Conservation (phyloP, 2,329 filamentous ascomycete species). For the Ophiostoma piceae region DNA sequence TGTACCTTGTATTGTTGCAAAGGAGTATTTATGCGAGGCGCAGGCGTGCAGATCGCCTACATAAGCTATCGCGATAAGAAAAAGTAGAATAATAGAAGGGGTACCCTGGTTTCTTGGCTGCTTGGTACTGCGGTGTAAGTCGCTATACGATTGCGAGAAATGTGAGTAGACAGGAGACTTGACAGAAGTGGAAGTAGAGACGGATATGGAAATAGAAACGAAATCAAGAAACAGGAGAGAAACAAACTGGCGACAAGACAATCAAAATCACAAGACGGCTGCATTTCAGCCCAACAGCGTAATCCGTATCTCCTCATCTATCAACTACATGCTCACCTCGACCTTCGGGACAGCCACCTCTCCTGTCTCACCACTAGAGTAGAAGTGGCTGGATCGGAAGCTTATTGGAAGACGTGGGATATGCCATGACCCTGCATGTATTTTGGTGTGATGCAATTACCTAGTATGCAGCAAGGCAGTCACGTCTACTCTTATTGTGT, state of each 20-base stretch:
- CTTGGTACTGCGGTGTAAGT: too few relatives aligned
- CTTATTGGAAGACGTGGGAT: background rate
- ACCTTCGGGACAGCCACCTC: background rate
- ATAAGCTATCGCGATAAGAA: background rate
- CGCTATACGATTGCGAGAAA: too few relatives aligned
- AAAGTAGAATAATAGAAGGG: background rate
- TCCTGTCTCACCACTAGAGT: background rate
- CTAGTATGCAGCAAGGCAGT: background rate
- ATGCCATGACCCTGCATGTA: conserved; percentile 6
- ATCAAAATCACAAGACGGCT: background rate
- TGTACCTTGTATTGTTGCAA: background rate
- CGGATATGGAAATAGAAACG: background rate
- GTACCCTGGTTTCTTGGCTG: too few relatives aligned
- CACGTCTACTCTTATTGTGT: background rate
- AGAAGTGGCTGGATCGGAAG: background rate
- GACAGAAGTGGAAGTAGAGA: background rate
- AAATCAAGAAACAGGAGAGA: background rate
- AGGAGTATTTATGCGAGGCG: conserved; percentile 6
- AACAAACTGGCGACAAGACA: background rate
- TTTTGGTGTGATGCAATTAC: background rate
- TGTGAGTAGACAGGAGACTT: too few relatives aligned
- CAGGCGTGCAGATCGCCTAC: background rate
- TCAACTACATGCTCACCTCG: background rate
- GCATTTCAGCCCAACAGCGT: too few relatives aligned
- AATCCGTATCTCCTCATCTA: too few relatives aligned